These are phyloP conservation scores for Lactarius hengduanensis DNA, from an alignment of 768 basidiomycete species.

Conservation along the genomic window DNA sequence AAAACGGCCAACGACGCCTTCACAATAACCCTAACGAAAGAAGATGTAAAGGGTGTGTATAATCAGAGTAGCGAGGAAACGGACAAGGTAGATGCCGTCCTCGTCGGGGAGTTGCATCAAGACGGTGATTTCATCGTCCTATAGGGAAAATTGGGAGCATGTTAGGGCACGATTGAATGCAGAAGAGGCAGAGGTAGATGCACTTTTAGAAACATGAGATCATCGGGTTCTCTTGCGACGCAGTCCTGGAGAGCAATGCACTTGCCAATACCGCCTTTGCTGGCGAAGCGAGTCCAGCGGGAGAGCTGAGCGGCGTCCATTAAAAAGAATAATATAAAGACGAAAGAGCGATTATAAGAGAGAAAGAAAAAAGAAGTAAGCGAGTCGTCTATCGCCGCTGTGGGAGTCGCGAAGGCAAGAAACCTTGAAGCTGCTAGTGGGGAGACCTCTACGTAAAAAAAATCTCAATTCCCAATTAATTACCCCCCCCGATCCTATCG, in stretches of 20 bases:
- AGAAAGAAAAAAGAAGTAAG: not conserved
- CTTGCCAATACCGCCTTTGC: conserved; percentile 81
- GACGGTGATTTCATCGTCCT: conserved; percentile 81
- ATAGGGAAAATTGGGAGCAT: not conserved
- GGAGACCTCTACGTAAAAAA: not conserved
- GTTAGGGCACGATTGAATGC: not conserved
- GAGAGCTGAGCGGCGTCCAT: conserved; percentile 75
- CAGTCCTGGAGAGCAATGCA: conserved; percentile 75
- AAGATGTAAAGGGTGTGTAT: conserved; percentile 3
- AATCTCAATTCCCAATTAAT: not conserved
- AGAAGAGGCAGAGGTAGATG: conserved; percentile 30
- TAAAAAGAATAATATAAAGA: not conserved
- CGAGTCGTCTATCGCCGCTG: not conserved
- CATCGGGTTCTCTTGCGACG: conserved; percentile 67
- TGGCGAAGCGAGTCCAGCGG: conserved; percentile 82
- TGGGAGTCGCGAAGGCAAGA: not conserved
- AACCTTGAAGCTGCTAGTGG: too few relatives aligned
- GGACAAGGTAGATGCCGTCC: conserved; percentile 61
- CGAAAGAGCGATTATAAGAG: conserved; percentile 2
- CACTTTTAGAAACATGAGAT: conserved; percentile 87
- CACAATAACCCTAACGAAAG: conserved; percentile 68
- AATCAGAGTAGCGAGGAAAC: conserved; percentile 30
- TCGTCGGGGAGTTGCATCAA: conserved; percentile 63
- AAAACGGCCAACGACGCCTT: conserved; percentile 83
- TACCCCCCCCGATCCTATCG: not conserved